These are phyloP conservation scores for Neurospora discreta DNA, from an alignment of 495 filamentous ascomycete species.

Conservation along the genomic window DNA sequence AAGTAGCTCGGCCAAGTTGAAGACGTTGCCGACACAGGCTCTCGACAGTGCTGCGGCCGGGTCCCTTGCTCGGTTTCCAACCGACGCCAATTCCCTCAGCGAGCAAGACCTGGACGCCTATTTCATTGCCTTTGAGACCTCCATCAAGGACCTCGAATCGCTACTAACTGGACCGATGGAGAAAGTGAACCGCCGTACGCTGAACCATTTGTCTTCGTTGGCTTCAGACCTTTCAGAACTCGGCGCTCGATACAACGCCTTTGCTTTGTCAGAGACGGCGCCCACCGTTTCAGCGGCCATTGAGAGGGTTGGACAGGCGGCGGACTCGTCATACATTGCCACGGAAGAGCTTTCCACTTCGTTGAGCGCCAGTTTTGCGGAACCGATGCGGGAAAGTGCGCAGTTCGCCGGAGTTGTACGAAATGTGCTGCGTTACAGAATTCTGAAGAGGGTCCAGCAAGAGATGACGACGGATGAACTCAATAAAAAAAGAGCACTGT, in stretches of 20 bases:
- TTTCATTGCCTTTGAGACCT: constrained; percentile 80
- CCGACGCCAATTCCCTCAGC: constrained; percentile 58
- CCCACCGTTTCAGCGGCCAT: constrained; percentile 84
- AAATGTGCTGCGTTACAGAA: constrained; percentile 72
- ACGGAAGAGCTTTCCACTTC: constrained; percentile 81
- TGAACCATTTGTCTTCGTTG: constrained; percentile 69
- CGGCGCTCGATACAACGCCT: constrained; percentile 91
- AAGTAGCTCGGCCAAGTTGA: constrained; percentile 73
- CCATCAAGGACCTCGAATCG: constrained; percentile 76
- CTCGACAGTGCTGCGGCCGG: constrained; percentile 44
- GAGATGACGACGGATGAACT: constrained; percentile 94
- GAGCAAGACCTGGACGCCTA: constrained; percentile 93
- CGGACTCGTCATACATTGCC: constrained; percentile 90
- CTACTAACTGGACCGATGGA: constrained; percentile 87
- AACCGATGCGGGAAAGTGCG: constrained; percentile 93
- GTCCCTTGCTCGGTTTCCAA: constrained; percentile 70
- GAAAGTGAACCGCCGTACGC: constrained; percentile 82
- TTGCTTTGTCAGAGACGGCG: constrained; percentile 84
- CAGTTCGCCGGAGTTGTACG: constrained; percentile 94
- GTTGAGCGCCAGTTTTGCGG: constrained; percentile 81
- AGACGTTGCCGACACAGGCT: constrained; percentile 35
- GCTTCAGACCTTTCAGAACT: constrained; percentile 86
- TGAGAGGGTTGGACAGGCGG: constrained; percentile 87
- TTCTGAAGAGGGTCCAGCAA: constrained; percentile 88
- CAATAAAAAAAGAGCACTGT: constrained; percentile 61